phyloP scores from a whole-genome alignment of 2,329 filamentous ascomycete species.

The Ascochyta pisi region DNA sequence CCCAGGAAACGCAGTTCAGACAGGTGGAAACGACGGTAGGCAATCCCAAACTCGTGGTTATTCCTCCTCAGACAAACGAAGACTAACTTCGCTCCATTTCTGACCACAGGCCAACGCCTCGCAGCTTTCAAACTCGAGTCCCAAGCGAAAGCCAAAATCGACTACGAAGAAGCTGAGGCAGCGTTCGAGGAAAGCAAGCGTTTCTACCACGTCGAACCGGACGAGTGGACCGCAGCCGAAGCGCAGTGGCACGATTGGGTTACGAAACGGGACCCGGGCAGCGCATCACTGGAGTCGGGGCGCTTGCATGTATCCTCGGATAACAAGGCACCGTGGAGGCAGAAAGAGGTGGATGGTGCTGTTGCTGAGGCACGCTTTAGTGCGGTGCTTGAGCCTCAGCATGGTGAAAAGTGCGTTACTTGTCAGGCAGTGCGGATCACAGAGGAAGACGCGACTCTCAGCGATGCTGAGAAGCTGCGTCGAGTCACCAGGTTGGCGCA shows the following conservation, averaged over 20 bases:
- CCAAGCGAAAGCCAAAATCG: background rate
- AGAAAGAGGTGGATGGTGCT: background rate
- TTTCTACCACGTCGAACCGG: background rate
- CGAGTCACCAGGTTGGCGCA: background rate
- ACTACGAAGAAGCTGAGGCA: background rate
- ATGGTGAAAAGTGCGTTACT: background rate
- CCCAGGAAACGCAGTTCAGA: background rate
- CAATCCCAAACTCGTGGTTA: background rate
- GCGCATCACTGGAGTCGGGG: background rate
- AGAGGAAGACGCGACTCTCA: background rate
- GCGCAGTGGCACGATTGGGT: background rate
- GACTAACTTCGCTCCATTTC: background rate
- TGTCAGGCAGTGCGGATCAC: background rate
- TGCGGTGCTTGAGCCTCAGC: background rate
- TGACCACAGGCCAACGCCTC: background rate
- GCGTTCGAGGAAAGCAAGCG: background rate
- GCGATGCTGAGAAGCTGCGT: background rate
- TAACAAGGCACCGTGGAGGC: background rate
- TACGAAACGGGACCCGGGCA: background rate
- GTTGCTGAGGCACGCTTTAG: background rate
- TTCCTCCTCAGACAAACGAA: background rate
- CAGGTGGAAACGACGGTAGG: background rate
- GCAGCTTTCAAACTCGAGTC: background rate
- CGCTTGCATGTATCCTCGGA: background rate
- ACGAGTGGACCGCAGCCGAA: background rate